These are phyloP conservation scores for Lodderomyces orthopsilosis DNA, from an alignment of 1,139 yeast genomes.

Conservation along the genomic window DNA sequence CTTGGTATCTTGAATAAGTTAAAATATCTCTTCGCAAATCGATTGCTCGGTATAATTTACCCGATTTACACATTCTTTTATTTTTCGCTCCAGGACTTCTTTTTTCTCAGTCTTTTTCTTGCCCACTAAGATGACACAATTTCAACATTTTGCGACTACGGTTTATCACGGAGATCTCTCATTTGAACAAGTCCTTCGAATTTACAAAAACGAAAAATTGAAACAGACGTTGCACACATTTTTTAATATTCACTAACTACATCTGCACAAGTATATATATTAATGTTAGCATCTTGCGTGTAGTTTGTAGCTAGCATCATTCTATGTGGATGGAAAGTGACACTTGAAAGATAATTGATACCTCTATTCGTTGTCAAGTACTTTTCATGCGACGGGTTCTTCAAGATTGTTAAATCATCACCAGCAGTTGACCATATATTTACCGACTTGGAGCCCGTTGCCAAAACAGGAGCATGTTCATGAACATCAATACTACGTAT, in stretches of 20 bases:
- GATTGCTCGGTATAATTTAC: constrained; percentile 4
- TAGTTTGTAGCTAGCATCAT: constrained; percentile 90
- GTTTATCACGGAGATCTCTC: background rate
- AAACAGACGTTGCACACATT: too few relatives aligned
- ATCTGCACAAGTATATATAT: constrained; percentile 52
- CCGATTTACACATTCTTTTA: background rate
- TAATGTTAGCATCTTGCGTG: constrained; percentile 73
- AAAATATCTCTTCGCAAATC: constrained; percentile 1
- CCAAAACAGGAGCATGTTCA: constrained; percentile 93
- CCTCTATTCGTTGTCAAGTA: constrained; percentile 43
- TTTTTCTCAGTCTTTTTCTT: background rate
- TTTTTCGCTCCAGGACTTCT: background rate
- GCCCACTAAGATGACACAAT: background rate
- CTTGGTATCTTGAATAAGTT: too few relatives aligned
- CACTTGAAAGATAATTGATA: constrained; percentile 56
- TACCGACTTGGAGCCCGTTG: constrained; percentile 80
- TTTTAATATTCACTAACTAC: constrained; percentile 35
- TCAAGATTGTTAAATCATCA: constrained; percentile 60
- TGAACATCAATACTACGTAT: constrained; percentile 80
- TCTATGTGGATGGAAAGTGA: constrained; percentile 89
- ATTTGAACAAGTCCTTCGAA: too few relatives aligned
- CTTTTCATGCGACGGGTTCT: constrained; percentile 46
- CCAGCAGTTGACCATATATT: constrained; percentile 89
- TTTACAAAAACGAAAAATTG: too few relatives aligned
- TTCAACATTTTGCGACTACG: background rate